Conservation (phyloP, 805 yeast genomes). For the Candida maltosa region DNA sequence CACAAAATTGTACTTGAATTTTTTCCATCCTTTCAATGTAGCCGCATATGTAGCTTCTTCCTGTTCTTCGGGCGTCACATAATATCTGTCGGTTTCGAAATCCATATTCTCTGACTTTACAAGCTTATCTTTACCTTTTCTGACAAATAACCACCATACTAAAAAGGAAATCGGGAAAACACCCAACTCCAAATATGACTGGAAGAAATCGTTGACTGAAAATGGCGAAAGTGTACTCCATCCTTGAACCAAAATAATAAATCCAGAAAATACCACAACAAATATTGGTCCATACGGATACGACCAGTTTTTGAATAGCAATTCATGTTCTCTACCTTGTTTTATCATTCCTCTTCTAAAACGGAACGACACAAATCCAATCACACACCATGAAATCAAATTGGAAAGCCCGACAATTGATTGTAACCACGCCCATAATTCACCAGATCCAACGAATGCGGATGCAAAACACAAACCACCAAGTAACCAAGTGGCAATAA, state of each 20-base stretch:
- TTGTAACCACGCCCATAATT: constrained; percentile 53
- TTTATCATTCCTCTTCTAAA: constrained; percentile 43
- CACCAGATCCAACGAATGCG: constrained; percentile 51
- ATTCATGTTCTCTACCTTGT: constrained; percentile 42
- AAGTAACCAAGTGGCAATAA: constrained; percentile 46
- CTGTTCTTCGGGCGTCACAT: constrained; percentile 48
- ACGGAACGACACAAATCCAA: constrained; percentile 47
- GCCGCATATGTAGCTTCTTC: constrained; percentile 34
- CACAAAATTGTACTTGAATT: constrained; percentile 28
- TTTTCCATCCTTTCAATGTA: constrained; percentile 42
- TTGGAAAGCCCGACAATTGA: constrained; percentile 52
- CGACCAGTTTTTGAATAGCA: constrained; percentile 46
- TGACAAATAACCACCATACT: constrained; percentile 45
- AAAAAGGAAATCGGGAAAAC: constrained; percentile 45
- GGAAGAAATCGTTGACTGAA: constrained; percentile 39
- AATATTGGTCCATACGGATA: constrained; percentile 49
- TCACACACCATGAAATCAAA: constrained; percentile 49
- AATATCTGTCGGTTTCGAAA: constrained; percentile 49
- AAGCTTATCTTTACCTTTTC: constrained; percentile 38
- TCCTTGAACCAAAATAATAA: constrained; percentile 51
- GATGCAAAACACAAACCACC: constrained; percentile 62
- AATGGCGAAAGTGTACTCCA: constrained; percentile 51
- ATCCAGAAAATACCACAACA: constrained; percentile 37
- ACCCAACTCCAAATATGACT: constrained; percentile 42
- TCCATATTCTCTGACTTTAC: constrained; percentile 48